Conservation (phyloP, 176 grass and related monocot species). For the Poa annua region DNA sequence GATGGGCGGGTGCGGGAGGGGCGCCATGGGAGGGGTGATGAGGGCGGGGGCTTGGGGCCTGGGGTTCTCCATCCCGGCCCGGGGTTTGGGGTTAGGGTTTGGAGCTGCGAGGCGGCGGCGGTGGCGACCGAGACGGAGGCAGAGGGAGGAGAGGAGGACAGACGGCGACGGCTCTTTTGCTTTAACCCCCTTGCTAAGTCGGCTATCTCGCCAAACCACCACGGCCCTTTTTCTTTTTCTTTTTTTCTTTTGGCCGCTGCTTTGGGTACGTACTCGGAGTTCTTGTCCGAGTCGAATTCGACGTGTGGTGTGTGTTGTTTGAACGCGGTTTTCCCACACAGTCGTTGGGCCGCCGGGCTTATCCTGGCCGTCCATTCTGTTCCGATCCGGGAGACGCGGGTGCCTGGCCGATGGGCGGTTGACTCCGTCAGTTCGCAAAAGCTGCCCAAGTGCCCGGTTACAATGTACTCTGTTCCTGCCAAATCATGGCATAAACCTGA, state of each 20-base stretch:
- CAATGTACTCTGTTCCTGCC: too few species aligned
- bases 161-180: neutral
- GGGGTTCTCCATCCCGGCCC: conserved; percentile 57
- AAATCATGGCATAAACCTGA: too few species aligned
- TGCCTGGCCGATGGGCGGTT: too few species aligned
- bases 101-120: neutral
- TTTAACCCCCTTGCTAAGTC: conserved; percentile 2
- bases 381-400: too few species aligned
- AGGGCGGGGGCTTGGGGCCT: conserved; percentile 27
- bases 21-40: conserved; percentile 39
- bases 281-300: neutral
- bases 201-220: neutral
- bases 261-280: neutral
- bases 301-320: too few species aligned
- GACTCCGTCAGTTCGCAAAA: too few species aligned
- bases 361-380: too few species aligned
- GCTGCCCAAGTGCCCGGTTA: too few species aligned
- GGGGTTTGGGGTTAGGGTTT: conserved; percentile 54
- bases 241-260: neutral
- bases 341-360: too few species aligned
- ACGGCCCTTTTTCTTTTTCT: neutral
- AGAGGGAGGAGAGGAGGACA: too few species aligned
- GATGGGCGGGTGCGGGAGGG: conserved; percentile 55
- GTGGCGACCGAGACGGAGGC: neutral
- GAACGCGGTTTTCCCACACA: too few species aligned